These are phyloP conservation scores for Thermomucor indicae-seudaticae DNA, from an alignment of 371 early-diverging fungal genomes.

Conservation along the genomic window DNA sequence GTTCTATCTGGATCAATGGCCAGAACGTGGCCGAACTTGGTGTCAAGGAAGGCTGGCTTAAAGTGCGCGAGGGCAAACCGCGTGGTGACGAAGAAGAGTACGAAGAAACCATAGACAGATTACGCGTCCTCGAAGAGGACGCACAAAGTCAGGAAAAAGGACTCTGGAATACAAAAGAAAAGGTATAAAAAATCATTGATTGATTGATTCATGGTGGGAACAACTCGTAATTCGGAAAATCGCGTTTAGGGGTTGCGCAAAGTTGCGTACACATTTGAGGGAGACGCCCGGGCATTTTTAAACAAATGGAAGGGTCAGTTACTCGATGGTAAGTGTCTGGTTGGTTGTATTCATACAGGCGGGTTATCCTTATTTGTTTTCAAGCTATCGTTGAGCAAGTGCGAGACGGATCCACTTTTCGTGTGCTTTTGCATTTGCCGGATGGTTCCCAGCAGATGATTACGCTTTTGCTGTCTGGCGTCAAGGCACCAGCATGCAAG, in stretches of 20 bases:
- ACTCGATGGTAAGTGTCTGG: slow-evolving; percentile 57
- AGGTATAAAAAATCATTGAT: slow-evolving; percentile 24
- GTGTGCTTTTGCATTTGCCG: slow-evolving; percentile 69
- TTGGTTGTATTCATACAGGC: background rate
- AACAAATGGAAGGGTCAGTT: slow-evolving; percentile 76
- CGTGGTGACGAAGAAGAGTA: slow-evolving; percentile 38
- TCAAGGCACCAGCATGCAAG: slow-evolving; percentile 82
- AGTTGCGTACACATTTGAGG: slow-evolving; percentile 55
- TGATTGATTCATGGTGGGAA: background rate
- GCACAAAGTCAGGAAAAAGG: slow-evolving; percentile 75
- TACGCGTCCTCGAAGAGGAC: slow-evolving; percentile 65
- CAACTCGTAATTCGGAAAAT: background rate
- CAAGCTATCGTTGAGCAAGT: slow-evolving; percentile 88
- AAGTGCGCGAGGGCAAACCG: slow-evolving; percentile 60
- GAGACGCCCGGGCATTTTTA: slow-evolving; percentile 73
- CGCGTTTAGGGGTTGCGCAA: slow-evolving; percentile 47
- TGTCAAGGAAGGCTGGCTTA: slow-evolving; percentile 84
- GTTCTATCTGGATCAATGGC: slow-evolving; percentile 57
- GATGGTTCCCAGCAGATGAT: slow-evolving; percentile 62
- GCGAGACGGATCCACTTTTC: slow-evolving; percentile 87
- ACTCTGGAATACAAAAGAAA: slow-evolving; percentile 66
- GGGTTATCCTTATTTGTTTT: slow-evolving; percentile 1
- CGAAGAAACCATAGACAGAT: slow-evolving; percentile 52
- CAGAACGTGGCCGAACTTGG: slow-evolving; percentile 71
- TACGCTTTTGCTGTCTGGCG: slow-evolving; percentile 79